Evolutionary conservation across 768 basidiomycete genomes (phyloP), one percentile per base, ranked within the genome.

Genomic region (Wakefieldia striispora): DNA sequence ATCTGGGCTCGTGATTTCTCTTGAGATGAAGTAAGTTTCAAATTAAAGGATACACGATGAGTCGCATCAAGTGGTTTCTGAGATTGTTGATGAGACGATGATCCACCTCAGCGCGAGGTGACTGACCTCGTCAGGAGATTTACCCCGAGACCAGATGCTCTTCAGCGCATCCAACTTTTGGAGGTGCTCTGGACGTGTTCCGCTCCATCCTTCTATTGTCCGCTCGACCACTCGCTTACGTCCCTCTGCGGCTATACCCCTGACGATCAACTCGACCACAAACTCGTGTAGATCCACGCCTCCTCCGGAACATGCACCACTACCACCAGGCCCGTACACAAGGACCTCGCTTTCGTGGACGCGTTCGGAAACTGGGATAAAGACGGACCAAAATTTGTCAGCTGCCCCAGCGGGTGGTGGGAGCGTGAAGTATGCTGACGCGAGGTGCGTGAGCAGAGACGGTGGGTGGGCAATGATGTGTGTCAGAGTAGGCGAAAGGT

Each of bases 31-130:
- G 93, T 97, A 46, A 97, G 79, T 45, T 73, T 80, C 24, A 97
- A 78, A 65, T 97, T 97, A 76, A 98, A 97, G 0, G 92, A 77
- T n/a, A 89, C 67, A 56, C 82, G 77, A 45, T 83, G 77, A 3
- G 82, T 83, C 2, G 85, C 80, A 59, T 91, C 83, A 6, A 72
- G 68, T n/a, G 70, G 61, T 34, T 65, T 60, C 70, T 74, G 49
- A n/a, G 45, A 50, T 19, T 6, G 55, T 52, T 40, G 31, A 39
- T 47, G 23, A 49, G 47, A 36, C 19, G 21, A 21, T 20, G 14
- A 13, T 27, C 17, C 7, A 20, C 21, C 48, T 20, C 47, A 39
- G 43, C 44, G 29, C 10, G 6, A 40, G 24, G 21, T 21, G 48
- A 75, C 78, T 63, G 70, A 65, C 47, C 61, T 59, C 55, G 6